Evolutionary conservation across 176 grass and related monocot species (phyloP), one percentile per base, ranked within the genome.

Genomic region (Oryza glaberrima): DNA sequence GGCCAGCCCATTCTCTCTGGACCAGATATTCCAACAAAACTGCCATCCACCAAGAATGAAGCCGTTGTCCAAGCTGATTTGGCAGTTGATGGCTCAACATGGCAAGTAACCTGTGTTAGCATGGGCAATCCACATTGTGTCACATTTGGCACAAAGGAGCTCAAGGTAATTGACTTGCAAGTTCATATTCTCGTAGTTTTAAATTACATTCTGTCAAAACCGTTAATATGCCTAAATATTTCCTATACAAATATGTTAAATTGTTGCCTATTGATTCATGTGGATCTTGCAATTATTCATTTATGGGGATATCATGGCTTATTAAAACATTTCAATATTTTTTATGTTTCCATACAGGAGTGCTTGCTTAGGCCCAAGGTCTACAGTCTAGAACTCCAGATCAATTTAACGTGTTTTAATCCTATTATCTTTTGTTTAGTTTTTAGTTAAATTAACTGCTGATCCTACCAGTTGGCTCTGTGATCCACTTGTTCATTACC

Each of bases 51-150:
- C 71, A 88, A 89, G 67, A 89, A 94, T 72, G 73, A 85, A 75
- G 85, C 91, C 83, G 91, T 94, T 69, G 86, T 98, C 63, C 84
- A 89, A 84, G 88, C 88, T 80, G 89, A 90, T 82, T 77, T 99
- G 78, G 38, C 81, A 65, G 86, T 99, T 70, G 85, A 99, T 82
- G 93, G 93, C 14, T 82, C 81, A 82, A 63, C 89, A 52, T 99
- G 96, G 96, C 84, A 92, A 76, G 91, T 94, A 77, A 99, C 96
- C 69, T 99, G 96, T 92, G 96, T 96, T 85, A 99, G 96, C 84
- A 96, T 99, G 96, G 96, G 96, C 22, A 99, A 99, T 77, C 96
- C 96, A 66, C 96, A 99, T 73, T 99, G 96, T 79, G 77, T 96
- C 25, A 96, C 93, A 38, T 92, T 99, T 84, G 93, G 96, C 46